Evolutionary conservation across 208 protist species (phyloP).

Genomic region (Acanthamoeba healyi): DNA sequence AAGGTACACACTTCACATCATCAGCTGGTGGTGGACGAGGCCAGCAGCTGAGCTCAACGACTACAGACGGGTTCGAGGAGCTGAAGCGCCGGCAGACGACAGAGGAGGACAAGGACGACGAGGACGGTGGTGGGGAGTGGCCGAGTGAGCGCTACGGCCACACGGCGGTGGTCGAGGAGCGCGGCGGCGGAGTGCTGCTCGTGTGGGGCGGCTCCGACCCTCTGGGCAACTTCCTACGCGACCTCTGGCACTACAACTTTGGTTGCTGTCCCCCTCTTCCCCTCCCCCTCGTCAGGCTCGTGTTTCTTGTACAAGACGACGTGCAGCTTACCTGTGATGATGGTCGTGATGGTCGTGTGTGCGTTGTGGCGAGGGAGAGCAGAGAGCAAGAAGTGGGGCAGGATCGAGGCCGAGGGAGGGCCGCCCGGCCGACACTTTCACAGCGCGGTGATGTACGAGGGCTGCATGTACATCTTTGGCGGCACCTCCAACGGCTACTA

Average conservation of each 20-base stretch:
- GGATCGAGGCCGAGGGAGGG: not conserved
- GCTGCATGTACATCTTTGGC: constrained; percentile 71
- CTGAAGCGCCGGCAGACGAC: constrained; percentile 15
- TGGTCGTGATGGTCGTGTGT: not conserved
- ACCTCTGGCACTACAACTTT: constrained; percentile 73
- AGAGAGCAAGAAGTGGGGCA: constrained; percentile 62
- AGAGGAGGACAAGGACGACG: not conserved
- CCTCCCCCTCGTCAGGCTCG: not conserved
- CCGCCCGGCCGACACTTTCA: constrained; percentile 56
- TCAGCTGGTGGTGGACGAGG: no score
- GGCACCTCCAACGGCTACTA: constrained; percentile 69
- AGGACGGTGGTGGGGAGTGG: constrained; percentile 10
- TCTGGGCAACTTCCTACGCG: constrained; percentile 12
- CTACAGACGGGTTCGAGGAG: constrained; percentile 45
- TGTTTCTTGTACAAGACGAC: no score
- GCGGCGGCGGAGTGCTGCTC: constrained; percentile 47
- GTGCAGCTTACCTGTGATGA: not conserved
- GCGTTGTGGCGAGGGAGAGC: not conserved
- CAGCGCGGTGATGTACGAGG: constrained; percentile 68
- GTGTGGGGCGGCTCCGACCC: constrained; percentile 50
- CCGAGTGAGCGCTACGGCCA: constrained; percentile 64
- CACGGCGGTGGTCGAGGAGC: constrained; percentile 54
- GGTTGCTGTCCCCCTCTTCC: not conserved
- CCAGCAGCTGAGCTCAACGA: not conserved
- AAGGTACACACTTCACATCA: not conserved